phyloP scores from a whole-genome alignment of 169 alveolate species.

The Babesia bovis region DNA sequence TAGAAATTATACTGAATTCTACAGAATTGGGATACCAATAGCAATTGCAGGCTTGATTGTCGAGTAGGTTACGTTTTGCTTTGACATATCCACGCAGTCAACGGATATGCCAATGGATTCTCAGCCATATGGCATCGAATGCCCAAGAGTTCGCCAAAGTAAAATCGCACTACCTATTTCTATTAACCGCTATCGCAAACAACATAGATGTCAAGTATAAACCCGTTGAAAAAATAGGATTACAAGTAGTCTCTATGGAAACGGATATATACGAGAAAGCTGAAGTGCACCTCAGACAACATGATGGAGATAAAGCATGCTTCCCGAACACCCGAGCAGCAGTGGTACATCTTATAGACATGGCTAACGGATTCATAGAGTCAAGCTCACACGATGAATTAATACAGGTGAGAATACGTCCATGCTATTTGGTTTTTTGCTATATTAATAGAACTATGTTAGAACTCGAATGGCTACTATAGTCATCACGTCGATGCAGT shows the following conservation, averaged over 20 bases:
- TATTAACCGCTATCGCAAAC: slow-evolving; percentile 48
- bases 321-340: slow-evolving; percentile 53
- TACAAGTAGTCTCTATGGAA: slow-evolving; percentile 25
- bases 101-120: slow-evolving; percentile 37
- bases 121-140: slow-evolving; percentile 36
- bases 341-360: slow-evolving; percentile 33
- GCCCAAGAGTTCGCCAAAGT: slow-evolving; percentile 14
- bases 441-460: too few relatives aligned
- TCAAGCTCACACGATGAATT: slow-evolving; percentile 39
- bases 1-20: slow-evolving; percentile 40
- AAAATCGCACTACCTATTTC: slow-evolving; percentile 47
- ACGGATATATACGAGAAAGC: slow-evolving; percentile 62
- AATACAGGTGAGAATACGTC: slow-evolving; percentile 38
- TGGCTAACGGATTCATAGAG: slow-evolving; percentile 16
- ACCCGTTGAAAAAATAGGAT: background rate
- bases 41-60: slow-evolving; percentile 24
- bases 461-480: too few relatives aligned
- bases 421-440: too few relatives aligned
- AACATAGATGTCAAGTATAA: slow-evolving; percentile 8
- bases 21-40: slow-evolving; percentile 47
- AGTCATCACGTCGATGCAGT: too few relatives aligned
- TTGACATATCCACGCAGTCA: slow-evolving; percentile 12
- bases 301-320: slow-evolving; percentile 23
- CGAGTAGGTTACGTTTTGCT: background rate
- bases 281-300: slow-evolving; percentile 32